Evolutionary conservation across 495 filamentous ascomycete genomes (phyloP).

Genomic region (Hyaloscypha hepaticicola): DNA sequence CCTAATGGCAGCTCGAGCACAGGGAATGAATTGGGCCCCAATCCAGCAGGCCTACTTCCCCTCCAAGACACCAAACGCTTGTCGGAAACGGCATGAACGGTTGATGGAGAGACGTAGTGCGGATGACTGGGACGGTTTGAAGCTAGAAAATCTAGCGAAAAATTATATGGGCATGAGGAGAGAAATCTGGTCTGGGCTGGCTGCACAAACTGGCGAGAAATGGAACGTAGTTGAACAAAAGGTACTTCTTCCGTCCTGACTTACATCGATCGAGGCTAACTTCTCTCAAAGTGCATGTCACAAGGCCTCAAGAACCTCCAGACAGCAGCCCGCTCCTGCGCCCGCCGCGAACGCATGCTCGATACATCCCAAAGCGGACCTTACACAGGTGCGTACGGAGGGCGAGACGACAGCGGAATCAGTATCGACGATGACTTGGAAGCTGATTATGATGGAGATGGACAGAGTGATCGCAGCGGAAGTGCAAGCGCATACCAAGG

Average conservation of each 20-base stretch:
- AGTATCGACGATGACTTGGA: conserved; percentile 23
- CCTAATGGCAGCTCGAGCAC: conserved; percentile 58
- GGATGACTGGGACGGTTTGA: conserved; percentile 67
- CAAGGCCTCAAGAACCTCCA: conserved; percentile 59
- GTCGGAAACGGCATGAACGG: conserved; percentile 74
- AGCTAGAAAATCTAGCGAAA: conserved; percentile 62
- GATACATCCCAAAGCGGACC: conserved; percentile 1
- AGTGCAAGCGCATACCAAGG: conserved; percentile 9
- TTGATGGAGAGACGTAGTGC: conserved; percentile 64
- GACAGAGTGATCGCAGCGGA: not conserved
- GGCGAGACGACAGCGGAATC: conserved; percentile 24
- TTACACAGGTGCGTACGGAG: conserved; percentile 3
- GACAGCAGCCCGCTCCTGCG: conserved; percentile 48
- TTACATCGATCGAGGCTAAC: not conserved
- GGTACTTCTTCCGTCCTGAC: conserved; percentile 43
- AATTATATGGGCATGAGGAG: conserved; percentile 67
- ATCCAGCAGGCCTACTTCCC: conserved; percentile 70
- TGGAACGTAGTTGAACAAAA: conserved; percentile 70
- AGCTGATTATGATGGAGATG: conserved; percentile 26
- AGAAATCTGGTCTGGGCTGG: conserved; percentile 69
- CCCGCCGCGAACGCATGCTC: conserved; percentile 49
- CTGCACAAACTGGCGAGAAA: conserved; percentile 60
- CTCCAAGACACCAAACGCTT: conserved; percentile 72
- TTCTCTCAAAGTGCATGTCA: conserved; percentile 48
- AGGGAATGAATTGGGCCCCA: conserved; percentile 69